A percentile compares a stretch with the other conserved stretches of the same genome.
phyloP scores from a whole-genome alignment of 805 yeast species.

The Candida sonorensis region DNA sequence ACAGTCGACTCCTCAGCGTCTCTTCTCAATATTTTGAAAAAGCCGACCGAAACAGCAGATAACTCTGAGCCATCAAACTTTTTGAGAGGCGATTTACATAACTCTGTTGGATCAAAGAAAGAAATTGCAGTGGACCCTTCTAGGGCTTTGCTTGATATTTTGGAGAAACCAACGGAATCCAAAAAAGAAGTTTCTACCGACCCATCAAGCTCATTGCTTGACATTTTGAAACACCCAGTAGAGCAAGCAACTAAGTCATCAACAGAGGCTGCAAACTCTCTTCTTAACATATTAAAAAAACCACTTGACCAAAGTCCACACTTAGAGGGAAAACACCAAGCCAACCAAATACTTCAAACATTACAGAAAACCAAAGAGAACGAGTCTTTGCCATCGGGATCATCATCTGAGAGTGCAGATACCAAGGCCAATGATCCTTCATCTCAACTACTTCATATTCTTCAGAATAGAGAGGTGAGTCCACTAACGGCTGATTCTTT shows the following conservation, averaged over 20 bases:
- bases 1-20: not conserved
- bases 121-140: not conserved
- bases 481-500: slow-evolving; percentile 3
- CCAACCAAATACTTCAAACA: no score
- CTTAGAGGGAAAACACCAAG: no score
- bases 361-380: no score
- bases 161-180: slow-evolving; percentile 2
- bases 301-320: no score
- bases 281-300: no score
- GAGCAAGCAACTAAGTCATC: not conserved
- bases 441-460: slow-evolving; percentile 6
- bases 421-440: no score
- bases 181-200: not conserved
- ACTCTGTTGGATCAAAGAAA: not conserved
- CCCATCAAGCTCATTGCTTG: slow-evolving; percentile 5
- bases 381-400: no score
- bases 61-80: no score
- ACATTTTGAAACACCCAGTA: slow-evolving; percentile 4
- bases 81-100: no score
- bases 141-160: slow-evolving; percentile 6
- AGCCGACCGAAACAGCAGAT: not conserved
- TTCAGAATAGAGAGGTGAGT: no score
- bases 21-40: not conserved
- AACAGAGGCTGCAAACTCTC: no score
- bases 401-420: no score